These are phyloP conservation scores for Linanthus parryae DNA, from an alignment of 148 eudicot genomes.

Conservation along the genomic window DNA sequence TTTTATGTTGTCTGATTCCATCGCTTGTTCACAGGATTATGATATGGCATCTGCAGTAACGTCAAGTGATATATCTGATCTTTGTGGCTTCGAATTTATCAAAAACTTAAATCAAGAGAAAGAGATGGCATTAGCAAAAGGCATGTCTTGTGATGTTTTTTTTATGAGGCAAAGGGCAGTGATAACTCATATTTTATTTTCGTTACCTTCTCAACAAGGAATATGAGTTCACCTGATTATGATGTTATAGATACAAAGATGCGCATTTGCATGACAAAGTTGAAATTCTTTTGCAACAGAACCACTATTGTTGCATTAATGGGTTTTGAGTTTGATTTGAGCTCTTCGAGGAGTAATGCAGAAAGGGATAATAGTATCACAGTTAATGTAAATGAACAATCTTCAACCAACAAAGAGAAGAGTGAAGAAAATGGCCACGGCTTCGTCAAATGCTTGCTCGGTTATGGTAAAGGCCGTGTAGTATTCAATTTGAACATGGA, in stretches of 20 bases:
- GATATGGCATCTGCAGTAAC: slow-evolving; percentile 1
- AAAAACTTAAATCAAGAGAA: slow-evolving; percentile 30
- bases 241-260: slow-evolving; percentile 95
- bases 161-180: slow-evolving; percentile 82
- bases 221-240: slow-evolving; percentile 68
- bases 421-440: slow-evolving; percentile 43
- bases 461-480: slow-evolving; percentile 85
- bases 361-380: slow-evolving; percentile 19
- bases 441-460: slow-evolving; percentile 76
- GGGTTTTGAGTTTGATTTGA: slow-evolving; percentile 68
- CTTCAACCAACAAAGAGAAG: slow-evolving; percentile 27
- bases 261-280: slow-evolving; percentile 86
- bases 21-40: slow-evolving; percentile 14
- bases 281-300: slow-evolving; percentile 89
- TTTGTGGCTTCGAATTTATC: slow-evolving; percentile 21
- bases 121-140: slow-evolving; percentile 37
- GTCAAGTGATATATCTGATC: slow-evolving; percentile 4
- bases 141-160: slow-evolving; percentile 50
- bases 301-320: slow-evolving; percentile 93
- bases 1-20: slow-evolving; percentile 44
- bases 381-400: slow-evolving; percentile 29
- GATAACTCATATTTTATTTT: slow-evolving; percentile 92
- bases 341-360: slow-evolving; percentile 37
- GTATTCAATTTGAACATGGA: slow-evolving; percentile 80
- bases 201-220: slow-evolving; percentile 56